phyloP scores from a whole-genome alignment of 345 rosid species.

The Moricandia moricandioides region DNA sequence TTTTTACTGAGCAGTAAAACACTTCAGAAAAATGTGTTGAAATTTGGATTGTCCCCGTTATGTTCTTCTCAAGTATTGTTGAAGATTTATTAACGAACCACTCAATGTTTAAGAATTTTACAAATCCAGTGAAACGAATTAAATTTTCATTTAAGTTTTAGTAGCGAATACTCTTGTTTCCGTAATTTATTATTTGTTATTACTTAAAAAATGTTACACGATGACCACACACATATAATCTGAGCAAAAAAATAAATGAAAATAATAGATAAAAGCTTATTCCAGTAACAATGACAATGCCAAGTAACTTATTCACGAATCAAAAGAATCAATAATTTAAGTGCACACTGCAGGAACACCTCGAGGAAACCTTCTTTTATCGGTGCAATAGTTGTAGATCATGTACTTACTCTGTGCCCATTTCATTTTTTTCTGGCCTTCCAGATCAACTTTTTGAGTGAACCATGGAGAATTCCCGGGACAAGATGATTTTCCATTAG shows the following conservation, averaged over 20 bases:
- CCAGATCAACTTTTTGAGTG: constrained; percentile 35
- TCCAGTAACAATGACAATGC: neutral
- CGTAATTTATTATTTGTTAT: neutral
- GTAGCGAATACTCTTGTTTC: neutral
- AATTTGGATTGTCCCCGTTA: neutral
- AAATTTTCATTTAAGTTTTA: neutral
- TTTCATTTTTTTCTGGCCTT: neutral
- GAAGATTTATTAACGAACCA: neutral
- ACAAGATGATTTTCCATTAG: neutral
- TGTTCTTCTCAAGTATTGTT: neutral
- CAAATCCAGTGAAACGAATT: neutral
- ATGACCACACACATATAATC: neutral
- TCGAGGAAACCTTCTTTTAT: constrained; percentile 44
- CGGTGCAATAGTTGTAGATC: constrained; percentile 49
- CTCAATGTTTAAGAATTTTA: neutral
- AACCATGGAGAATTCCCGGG: constrained; percentile 31
- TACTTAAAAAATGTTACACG: neutral
- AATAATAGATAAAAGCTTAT: constrained; percentile 6
- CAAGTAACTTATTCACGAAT: constrained; percentile 8
- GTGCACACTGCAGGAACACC: constrained; percentile 50
- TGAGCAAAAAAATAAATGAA: constrained; percentile 15
- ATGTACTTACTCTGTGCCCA: constrained; percentile 43
- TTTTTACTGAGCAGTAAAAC: neutral
- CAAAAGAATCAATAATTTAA: constrained; percentile 8
- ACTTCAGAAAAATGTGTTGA: neutral